Conservation (phyloP, 225 moss, liverwort and hornwort species). For the Marchantia paleacea region DNA sequence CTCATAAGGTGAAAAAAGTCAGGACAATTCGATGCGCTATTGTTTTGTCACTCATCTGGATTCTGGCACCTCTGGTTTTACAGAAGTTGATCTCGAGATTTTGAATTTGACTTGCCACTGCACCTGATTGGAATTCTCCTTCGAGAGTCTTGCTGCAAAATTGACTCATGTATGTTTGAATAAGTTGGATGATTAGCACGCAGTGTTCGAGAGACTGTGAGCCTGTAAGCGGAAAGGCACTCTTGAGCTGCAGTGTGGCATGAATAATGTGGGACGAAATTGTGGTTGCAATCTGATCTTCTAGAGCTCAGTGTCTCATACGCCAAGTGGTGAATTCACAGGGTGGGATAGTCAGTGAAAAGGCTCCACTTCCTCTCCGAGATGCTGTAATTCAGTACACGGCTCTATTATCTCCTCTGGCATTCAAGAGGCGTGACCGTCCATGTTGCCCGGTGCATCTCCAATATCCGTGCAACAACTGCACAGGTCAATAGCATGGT, state of each 20-base stretch:
- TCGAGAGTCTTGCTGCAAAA: not conserved
- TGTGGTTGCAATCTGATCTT: not conserved
- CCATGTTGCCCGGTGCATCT: conserved; percentile 42
- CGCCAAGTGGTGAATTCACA: not conserved
- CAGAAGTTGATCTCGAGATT: not conserved
- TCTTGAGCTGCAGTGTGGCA: not conserved
- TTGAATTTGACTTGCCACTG: not conserved
- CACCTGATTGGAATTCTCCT: not conserved
- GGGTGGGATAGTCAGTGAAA: not conserved
- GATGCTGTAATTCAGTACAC: not conserved
- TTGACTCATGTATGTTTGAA: not conserved
- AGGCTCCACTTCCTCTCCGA: not conserved
- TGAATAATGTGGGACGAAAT: not conserved
- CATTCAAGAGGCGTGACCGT: conserved; percentile 13
- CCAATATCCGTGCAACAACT: conserved; percentile 35
- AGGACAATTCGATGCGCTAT: not conserved
- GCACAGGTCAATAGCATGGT: conserved; percentile 48
- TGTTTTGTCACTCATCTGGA: not conserved
- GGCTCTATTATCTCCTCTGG: not conserved
- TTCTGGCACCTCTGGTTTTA: not conserved
- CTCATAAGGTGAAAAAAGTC: not conserved
- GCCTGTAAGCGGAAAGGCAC: not conserved
- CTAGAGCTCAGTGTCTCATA: not conserved
- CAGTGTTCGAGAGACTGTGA: not conserved
- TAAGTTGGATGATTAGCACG: not conserved